Base-by-base conservation (phyloP, 345 rosid species). In the Adansonia digitata region DNA sequence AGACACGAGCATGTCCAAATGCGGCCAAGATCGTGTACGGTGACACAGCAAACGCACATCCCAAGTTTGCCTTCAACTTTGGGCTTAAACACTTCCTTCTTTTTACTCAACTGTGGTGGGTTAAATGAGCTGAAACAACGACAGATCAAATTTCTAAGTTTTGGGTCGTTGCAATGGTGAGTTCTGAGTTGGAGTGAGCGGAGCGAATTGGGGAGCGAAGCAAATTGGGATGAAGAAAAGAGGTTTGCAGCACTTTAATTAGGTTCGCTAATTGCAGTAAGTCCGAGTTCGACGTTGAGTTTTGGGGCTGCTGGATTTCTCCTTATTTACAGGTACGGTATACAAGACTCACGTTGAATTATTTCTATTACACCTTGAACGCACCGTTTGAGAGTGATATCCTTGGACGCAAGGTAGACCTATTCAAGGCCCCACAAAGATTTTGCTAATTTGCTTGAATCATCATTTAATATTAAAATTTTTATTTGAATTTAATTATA, bases 21-120 rank as follows among this genome's bases (percentile, higher is more conserved):
- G 80, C 93, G 98, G 84, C 98, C 93, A 48, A 93, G 89, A 80
- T 95, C 99, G 35, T 93, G 93, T 8, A 96, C 92, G 1, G 99
- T 93, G 64, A 95, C 93, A n/a, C 99, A 98, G 45, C 98, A 95
- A 57, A 95, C 98, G 65, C 91, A 95, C 94, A 93, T 93, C 70
- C 99, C 99, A 27, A 90, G 92, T 74, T 85, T 88, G 15, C 93
- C 97, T n/a, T 93, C 92, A 15, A 85, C 80, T 75, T 88, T 90
- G 67, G 98, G 92, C 77, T 77, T 89, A 72, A 93, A 91, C 73
- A 83, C 15, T 85, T 91, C 97, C 65, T 84, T 95, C 79, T 83
- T 87, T 72, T 91, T 75, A 56, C 82, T 91, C 99, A 93, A 78
- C 40, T 31, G 80, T 26, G 90, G 77, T 26, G 89, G 76, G 60